These are phyloP conservation scores for Saccharomyces paradoxus DNA, from an alignment of 805 yeast genomes.

Conservation along the genomic window DNA sequence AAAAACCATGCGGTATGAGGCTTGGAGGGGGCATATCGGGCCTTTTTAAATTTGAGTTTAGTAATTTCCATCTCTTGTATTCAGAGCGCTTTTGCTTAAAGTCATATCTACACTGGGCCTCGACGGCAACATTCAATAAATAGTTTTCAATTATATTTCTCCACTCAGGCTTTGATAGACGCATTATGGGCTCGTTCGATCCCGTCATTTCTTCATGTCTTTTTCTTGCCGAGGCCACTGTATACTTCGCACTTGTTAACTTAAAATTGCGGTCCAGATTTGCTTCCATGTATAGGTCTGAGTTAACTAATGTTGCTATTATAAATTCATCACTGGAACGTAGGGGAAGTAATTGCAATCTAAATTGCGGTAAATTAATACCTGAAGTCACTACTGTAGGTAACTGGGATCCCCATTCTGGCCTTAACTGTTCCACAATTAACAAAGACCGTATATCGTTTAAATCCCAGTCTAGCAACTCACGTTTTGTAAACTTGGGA, in stretches of 20 bases:
- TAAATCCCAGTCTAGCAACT: conserved; percentile 59
- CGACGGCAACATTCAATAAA: conserved; percentile 55
- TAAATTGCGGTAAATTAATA: conserved; percentile 33
- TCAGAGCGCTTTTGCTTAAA: conserved; percentile 46
- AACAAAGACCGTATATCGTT: conserved; percentile 62
- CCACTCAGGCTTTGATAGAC: conserved; percentile 55
- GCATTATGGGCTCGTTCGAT: conserved; percentile 22
- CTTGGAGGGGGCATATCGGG: conserved; percentile 33
- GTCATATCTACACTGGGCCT: conserved; percentile 61
- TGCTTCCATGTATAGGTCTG: conserved; percentile 62
- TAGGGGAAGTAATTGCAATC: conserved; percentile 45
- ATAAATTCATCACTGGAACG: conserved; percentile 42
- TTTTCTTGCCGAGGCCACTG: conserved; percentile 48
- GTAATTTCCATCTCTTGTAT: conserved; percentile 36
- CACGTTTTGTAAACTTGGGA: conserved; percentile 55
- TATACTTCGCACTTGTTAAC: conserved; percentile 52
- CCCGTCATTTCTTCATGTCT: conserved; percentile 36
- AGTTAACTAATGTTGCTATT: conserved; percentile 40
- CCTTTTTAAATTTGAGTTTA: conserved; percentile 20
- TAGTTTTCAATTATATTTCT: conserved; percentile 67
- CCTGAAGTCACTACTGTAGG: conserved; percentile 34
- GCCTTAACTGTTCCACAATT: conserved; percentile 41
- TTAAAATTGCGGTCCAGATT: conserved; percentile 47
- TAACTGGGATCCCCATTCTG: conserved; percentile 48
- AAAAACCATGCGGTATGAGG: conserved; percentile 14